Conservation (phyloP, 345 rosid species). For the Melaleuca quinquenervia region DNA sequence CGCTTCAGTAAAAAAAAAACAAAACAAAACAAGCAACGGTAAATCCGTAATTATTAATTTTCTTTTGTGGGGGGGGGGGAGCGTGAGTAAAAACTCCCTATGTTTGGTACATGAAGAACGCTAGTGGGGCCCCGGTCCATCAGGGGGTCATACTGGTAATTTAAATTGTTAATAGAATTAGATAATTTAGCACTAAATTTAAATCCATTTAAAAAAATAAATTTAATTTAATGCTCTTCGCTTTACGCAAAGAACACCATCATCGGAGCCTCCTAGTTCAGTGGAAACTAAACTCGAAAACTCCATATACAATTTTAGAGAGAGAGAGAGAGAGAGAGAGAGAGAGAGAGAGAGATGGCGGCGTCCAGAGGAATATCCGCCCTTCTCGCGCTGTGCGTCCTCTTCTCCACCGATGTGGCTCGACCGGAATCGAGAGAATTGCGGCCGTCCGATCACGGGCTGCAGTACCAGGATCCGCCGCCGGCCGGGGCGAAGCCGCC, state of each 20-base stretch:
- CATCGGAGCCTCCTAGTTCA: not conserved
- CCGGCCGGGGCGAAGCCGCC: not conserved
- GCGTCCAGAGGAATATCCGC: not conserved
- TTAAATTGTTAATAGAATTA: no score
- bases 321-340: not conserved
- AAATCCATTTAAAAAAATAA: no score
- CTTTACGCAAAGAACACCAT: not conserved
- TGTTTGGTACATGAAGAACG: not conserved
- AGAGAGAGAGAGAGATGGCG: not conserved
- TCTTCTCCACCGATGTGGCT: not conserved
- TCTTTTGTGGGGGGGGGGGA: no score
- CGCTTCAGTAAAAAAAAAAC: no score
- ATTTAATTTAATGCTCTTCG: not conserved
- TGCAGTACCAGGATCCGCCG: slow-evolving; percentile 5
- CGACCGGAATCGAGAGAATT: not conserved
- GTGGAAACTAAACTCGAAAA: not conserved
- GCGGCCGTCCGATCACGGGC: slow-evolving; percentile 16
- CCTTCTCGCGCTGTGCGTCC: not conserved
- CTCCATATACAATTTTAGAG: not conserved
- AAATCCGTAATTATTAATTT: no score
- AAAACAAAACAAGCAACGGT: not conserved
- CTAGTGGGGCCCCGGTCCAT: no score
- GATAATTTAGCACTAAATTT: no score
- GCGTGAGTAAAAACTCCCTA: not conserved
- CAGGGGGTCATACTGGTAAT: no score